Evolutionary conservation across 257 asterid genomes (phyloP), one percentile per base, ranked within the genome.

Genomic region (Pogostemon cablin): DNA sequence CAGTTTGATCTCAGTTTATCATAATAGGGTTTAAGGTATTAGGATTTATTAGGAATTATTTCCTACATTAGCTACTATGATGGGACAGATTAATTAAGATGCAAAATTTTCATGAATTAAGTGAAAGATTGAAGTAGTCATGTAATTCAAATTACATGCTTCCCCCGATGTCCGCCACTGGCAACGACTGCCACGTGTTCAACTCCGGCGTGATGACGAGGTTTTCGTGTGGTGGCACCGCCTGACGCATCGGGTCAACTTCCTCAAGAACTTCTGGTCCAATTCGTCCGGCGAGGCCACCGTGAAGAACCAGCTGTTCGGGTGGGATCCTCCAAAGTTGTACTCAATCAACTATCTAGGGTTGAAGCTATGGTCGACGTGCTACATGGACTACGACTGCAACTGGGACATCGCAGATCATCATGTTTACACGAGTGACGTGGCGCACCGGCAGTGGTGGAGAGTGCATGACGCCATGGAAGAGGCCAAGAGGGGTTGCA

Each of bases 181-280:
- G 98, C 4, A 92, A 92, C 46, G 95, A 79, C 68, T 88, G 82
- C 1, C 87, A 86, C 7, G 80, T 92, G 2, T 92, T 92, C 81
- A 92, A 88, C 17, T 92, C 97, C 0, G 97, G 98, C 0, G 40
- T 92, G 1, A 90, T 92, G 97, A 92, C 59, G 95, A 92, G 77
- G 65, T 92, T 0, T 92, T 88, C 67, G 95, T 90, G 4, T 88
- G 91, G 91, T 88, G 97, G 98, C 98, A 92, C 69, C 71, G 97
- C n/a, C 49, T 92, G 62, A 93, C 98, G 2, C 72, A 95, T 49
- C 58, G 96, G 37, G 82, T 87, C 0, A 92, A 92, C 4, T 92
- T 82, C 63, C 68, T 92, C 65, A 92, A 92, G 86, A 88, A 90
- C 35, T 92, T 92, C 62, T 88, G 95, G 97, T 83, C 97, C 0